Evolutionary conservation across 495 filamentous ascomycete species (phyloP).

Genomic region (Friedmanniomyces endolithicus): DNA sequence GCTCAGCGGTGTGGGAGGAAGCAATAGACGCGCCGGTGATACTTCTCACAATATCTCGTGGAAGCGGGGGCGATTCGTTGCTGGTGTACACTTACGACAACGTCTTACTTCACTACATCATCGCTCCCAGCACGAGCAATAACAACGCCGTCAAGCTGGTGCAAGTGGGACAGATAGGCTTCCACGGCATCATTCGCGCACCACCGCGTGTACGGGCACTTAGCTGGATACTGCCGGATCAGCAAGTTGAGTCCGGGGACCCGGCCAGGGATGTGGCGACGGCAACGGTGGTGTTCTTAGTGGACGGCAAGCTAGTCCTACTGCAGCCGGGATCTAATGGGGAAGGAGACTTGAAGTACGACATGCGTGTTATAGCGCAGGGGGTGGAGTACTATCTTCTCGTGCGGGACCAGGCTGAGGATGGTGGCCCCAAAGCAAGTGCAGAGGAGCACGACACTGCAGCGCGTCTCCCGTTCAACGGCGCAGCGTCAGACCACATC

Average conservation of each 20-base stretch:
- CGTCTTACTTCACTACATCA: conserved; percentile 85
- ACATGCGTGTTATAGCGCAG: conserved; percentile 92
- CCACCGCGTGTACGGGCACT: conserved; percentile 84
- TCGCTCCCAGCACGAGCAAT: conserved; percentile 42
- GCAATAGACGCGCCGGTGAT: conserved; percentile 73
- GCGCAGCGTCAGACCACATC: conserved; percentile 22
- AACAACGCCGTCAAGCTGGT: conserved; percentile 54
- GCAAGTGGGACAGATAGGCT: conserved; percentile 89
- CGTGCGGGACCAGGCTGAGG: conserved; percentile 56
- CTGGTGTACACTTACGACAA: conserved; percentile 97
- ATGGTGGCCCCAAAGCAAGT: neutral
- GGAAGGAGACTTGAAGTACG: conserved; percentile 76
- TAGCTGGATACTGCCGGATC: conserved; percentile 90
- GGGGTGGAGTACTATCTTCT: conserved; percentile 90
- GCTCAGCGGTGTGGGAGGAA: conserved; percentile 52
- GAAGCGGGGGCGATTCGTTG: conserved; percentile 70
- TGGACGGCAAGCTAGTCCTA: conserved; percentile 90
- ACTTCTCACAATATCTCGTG: conserved; percentile 57
- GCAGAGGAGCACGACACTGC: too few relatives aligned
- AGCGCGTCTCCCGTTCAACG: too few relatives aligned
- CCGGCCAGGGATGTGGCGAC: conserved; percentile 92
- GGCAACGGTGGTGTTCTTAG: conserved; percentile 84
- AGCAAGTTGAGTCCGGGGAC: conserved; percentile 84
- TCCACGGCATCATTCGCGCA: conserved; percentile 89
- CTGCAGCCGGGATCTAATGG: conserved; percentile 72